Evolutionary conservation across 352 stramenopile species (phyloP).

Genomic region (Ochromonadaceae sp.): DNA sequence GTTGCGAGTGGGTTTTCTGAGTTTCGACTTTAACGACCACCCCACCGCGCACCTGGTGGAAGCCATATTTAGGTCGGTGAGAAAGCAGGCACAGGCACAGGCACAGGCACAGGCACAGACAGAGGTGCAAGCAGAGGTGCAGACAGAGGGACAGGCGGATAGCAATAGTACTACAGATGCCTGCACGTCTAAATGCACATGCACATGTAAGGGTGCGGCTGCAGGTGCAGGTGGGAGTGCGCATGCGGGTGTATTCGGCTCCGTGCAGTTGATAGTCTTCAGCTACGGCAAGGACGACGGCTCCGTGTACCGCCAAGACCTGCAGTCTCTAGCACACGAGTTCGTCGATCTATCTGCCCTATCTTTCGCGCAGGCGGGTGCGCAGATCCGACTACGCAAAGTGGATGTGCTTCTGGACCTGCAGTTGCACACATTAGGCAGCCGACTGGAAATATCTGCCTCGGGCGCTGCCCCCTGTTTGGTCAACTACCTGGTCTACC

Average conservation of each 20-base stretch:
- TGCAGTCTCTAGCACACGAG: background rate
- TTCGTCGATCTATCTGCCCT: too few relatives aligned
- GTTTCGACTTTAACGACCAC: slow-evolving; percentile 54
- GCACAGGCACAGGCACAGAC: too few relatives aligned
- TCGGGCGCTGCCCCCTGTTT: slow-evolving; percentile 31
- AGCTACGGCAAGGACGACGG: slow-evolving; percentile 49
- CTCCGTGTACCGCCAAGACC: slow-evolving; percentile 22
- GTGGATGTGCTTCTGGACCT: slow-evolving; percentile 47
- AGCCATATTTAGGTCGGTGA: slow-evolving; percentile 38
- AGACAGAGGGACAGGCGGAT: too few relatives aligned
- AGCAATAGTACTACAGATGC: too few relatives aligned
- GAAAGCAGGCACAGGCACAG: slow-evolving; percentile 1
- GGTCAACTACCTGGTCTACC: slow-evolving; percentile 59
- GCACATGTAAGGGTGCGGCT: too few relatives aligned
- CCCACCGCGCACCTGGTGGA: slow-evolving; percentile 51
- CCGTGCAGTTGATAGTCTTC: slow-evolving; percentile 35
- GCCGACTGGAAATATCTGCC: slow-evolving; percentile 39
- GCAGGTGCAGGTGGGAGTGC: too few relatives aligned
- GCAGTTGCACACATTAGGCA: slow-evolving; percentile 47
- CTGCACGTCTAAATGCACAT: too few relatives aligned
- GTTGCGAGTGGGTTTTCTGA: slow-evolving; percentile 41
- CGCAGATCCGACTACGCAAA: too few relatives aligned
- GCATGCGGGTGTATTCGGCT: too few relatives aligned
- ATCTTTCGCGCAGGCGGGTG: too few relatives aligned
- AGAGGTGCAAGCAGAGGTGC: too few relatives aligned